phyloP scores from a whole-genome alignment of 345 rosid genomes.

The Camelina hispida region DNA sequence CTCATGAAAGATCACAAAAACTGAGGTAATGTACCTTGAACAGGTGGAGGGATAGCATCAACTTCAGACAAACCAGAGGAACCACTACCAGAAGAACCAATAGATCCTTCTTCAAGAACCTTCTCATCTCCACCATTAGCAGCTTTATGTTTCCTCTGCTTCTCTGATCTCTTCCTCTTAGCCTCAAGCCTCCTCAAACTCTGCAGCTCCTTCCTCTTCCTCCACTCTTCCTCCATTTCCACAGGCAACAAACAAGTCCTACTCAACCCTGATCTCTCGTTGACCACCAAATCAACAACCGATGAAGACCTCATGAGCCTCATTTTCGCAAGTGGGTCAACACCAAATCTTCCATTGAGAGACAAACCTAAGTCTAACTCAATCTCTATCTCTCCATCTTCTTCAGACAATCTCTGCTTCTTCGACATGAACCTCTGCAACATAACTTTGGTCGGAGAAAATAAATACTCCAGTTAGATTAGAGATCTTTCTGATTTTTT shows the following conservation, averaged over 20 bases:
- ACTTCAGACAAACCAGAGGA: conserved; percentile 62
- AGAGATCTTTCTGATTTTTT: conserved; percentile 33
- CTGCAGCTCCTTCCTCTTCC: conserved; percentile 77
- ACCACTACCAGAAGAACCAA: conserved; percentile 69
- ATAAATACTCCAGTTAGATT: conserved; percentile 1
- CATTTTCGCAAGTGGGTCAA: conserved; percentile 61
- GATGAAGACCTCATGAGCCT: conserved; percentile 62
- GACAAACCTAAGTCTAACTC: conserved; percentile 85
- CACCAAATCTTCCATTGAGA: conserved; percentile 80
- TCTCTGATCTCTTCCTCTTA: conserved; percentile 80
- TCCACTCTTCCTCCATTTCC: conserved; percentile 71
- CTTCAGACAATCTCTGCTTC: conserved; percentile 32
- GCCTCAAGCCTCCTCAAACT: conserved; percentile 70
- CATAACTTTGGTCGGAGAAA: conserved; percentile 47
- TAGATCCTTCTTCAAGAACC: conserved; percentile 49
- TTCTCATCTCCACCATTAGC: conserved; percentile 39
- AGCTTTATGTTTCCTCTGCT: conserved; percentile 53
- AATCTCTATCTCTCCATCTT: conserved; percentile 57
- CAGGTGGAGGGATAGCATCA: conserved; percentile 48
- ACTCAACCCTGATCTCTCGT: conserved; percentile 48
- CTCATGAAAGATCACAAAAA: background rate
- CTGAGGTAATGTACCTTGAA: conserved; percentile 53
- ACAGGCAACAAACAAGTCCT: conserved; percentile 74
- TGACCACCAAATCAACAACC: conserved; percentile 56
- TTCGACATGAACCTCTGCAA: conserved; percentile 51